Conservation (phyloP, 2,329 filamentous ascomycete genomes). For the Fonsecaea pedrosoi region DNA sequence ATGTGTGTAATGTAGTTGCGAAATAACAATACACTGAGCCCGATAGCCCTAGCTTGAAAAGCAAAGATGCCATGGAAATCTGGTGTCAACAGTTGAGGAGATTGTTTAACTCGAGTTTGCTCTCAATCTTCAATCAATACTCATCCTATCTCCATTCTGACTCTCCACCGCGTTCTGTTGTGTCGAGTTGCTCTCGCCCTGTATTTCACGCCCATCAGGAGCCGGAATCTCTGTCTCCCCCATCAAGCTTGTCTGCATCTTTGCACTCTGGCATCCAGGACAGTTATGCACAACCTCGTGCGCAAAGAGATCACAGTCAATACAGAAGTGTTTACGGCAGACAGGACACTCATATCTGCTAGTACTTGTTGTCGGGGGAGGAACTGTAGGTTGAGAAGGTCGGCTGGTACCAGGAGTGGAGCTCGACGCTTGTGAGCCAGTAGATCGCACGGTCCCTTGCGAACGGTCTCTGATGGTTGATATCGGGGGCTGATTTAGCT, state of each 20-base stretch:
- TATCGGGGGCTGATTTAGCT: conserved; percentile 44
- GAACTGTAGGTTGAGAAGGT: conserved; percentile 3
- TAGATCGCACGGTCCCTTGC: background rate
- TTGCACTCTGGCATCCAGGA: conserved; percentile 75
- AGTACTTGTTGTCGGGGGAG: conserved; percentile 13
- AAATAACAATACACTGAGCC: background rate
- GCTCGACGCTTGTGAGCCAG: background rate
- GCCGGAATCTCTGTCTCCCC: conserved; percentile 35
- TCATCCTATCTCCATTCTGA: conserved; percentile 20
- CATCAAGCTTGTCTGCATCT: conserved; percentile 38
- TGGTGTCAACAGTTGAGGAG: background rate
- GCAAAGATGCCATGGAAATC: background rate
- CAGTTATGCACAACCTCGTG: conserved; percentile 97
- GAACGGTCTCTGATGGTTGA: conserved; percentile 37
- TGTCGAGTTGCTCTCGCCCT: conserved; percentile 6
- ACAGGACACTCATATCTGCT: conserved; percentile 81
- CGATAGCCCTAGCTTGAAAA: background rate
- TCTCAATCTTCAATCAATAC: conserved; percentile 3
- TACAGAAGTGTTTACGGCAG: conserved; percentile 93
- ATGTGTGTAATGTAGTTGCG: background rate
- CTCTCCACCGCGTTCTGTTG: conserved; percentile 3
- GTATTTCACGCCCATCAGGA: background rate
- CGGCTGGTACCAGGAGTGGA: conserved; percentile 1
- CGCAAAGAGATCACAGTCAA: conserved; percentile 95
- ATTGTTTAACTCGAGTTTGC: background rate